These are phyloP conservation scores for Rhodocollybia butyracea DNA, from an alignment of 768 basidiomycete species.

Conservation along the genomic window DNA sequence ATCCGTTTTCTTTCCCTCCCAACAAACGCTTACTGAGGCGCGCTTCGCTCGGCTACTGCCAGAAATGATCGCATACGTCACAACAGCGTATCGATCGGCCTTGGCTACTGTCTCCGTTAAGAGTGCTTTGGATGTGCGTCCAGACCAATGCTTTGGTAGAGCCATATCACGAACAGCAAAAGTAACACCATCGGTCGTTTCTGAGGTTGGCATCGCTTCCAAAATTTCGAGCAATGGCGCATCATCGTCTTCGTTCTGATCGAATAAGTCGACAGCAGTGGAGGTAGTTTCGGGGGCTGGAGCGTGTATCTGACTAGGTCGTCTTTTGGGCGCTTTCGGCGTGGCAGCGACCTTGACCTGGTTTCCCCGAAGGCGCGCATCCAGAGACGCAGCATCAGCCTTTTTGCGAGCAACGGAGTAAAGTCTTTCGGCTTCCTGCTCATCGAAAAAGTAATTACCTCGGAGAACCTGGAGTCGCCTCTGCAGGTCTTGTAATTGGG, in stretches of 20 bases:
- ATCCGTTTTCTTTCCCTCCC: conserved; percentile 57
- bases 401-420: conserved; percentile 55
- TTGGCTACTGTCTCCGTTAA: conserved; percentile 68
- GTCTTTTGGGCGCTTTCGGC: conserved; percentile 10
- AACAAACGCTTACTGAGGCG: conserved; percentile 67
- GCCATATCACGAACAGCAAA: conserved; percentile 67
- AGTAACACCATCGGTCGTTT: conserved; percentile 53
- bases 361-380: conserved; percentile 35
- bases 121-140: conserved; percentile 73
- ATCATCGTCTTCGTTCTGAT: conserved; percentile 44
- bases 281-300: neutral
- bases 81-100: conserved; percentile 69
- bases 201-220: conserved; percentile 58
- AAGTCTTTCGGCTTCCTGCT: conserved; percentile 56
- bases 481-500: conserved; percentile 36
- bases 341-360: neutral
- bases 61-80: conserved; percentile 65
- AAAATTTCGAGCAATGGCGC: conserved; percentile 74
- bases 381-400: conserved; percentile 40
- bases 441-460: conserved; percentile 68
- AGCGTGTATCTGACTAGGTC: conserved; percentile 15
- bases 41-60: conserved; percentile 73
- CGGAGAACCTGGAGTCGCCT: conserved; percentile 44
- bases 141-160: conserved; percentile 80
- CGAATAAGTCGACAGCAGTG: conserved; percentile 47